Percentiles rank a stretch among this genome's conserved stretches.
Evolutionary conservation across 768 basidiomycete genomes (phyloP).

Genomic region (Brasilioporus rufonigricans): DNA sequence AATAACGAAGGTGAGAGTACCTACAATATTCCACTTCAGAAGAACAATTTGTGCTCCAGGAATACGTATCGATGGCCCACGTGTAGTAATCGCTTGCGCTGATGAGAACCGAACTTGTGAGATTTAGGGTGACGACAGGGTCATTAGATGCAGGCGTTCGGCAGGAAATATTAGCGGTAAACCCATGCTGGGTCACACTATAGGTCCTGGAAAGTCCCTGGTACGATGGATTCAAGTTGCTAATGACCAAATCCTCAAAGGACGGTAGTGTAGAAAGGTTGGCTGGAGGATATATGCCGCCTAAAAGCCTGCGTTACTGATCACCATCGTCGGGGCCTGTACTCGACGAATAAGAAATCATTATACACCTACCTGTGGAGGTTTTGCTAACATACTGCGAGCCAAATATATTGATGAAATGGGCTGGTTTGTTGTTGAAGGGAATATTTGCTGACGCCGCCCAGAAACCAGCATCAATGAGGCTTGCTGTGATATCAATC

Average conservation of each 20-base stretch:
- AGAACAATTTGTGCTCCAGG: background rate
- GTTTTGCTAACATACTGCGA: background rate
- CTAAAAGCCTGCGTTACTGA: background rate
- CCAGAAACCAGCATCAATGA: background rate
- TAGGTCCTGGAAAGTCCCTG: background rate
- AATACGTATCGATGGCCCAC: background rate
- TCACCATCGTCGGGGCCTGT: background rate
- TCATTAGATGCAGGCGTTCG: background rate
- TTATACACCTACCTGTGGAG: background rate
- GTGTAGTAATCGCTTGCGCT: background rate
- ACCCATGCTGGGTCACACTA: background rate
- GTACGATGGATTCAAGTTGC: background rate
- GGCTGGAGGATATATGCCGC: background rate
- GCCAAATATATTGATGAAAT: background rate
- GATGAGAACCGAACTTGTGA: background rate
- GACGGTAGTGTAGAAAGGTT: background rate
- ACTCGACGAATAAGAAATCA: background rate
- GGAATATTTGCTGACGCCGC: background rate
- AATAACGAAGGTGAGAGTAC: background rate
- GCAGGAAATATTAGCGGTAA: background rate
- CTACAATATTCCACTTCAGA: background rate
- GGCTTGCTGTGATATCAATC: background rate
- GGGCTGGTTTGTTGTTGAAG: background rate
- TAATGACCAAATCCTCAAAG: background rate
- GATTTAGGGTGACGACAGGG: background rate